Conservation (phyloP, 2,329 filamentous ascomycete species). For the Botrytis medusae region DNA sequence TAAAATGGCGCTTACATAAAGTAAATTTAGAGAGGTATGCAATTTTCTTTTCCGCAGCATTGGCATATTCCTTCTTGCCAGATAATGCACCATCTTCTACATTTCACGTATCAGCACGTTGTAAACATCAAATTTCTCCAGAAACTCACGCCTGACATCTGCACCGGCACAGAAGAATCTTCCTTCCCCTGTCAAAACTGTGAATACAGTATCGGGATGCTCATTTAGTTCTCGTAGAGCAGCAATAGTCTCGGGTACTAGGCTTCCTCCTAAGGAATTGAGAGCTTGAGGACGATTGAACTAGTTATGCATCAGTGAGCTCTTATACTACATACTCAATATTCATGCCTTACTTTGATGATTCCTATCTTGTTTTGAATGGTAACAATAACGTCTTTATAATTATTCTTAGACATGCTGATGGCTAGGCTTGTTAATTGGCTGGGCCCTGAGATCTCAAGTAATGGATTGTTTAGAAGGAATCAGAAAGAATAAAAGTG, state of each 20-base stretch:
- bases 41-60: conserved; percentile 35
- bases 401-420: conserved; percentile 34
- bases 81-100: conserved; percentile 22
- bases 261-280: conserved; percentile 49
- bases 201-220: conserved; percentile 51
- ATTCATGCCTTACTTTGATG: conserved; percentile 42
- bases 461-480: neutral
- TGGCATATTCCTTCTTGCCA: conserved; percentile 24
- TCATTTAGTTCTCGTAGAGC: conserved; percentile 48
- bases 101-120: neutral
- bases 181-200: conserved; percentile 51
- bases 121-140: too few species aligned
- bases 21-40: conserved; percentile 30
- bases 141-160: conserved; percentile 45
- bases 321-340: neutral
- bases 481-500: too few species aligned
- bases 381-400: conserved; percentile 46
- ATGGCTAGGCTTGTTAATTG: neutral
- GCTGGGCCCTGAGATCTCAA: too few species aligned
- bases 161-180: conserved; percentile 52
- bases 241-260: conserved; percentile 46
- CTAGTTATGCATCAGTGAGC: conserved; percentile 44
- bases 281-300: conserved; percentile 50
- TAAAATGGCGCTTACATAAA: conserved; percentile 24
- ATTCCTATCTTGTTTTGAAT: conserved; percentile 47